phyloP scores from a whole-genome alignment of 2,329 filamentous ascomycete genomes.

The Diaporthe vaccinii region DNA sequence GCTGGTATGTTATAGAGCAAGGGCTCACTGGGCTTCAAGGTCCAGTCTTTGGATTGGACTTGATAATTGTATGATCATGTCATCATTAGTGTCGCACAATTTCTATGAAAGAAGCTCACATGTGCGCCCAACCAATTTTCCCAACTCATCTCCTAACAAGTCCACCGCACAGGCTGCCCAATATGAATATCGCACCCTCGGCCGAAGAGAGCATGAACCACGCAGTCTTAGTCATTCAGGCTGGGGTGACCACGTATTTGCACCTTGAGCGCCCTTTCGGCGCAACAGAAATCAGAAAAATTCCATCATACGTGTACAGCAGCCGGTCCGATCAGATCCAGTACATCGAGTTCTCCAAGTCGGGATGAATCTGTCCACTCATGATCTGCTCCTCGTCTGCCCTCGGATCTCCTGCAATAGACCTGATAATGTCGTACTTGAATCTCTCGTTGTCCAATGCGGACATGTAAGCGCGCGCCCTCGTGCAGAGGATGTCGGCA shows the following conservation, averaged over 20 bases:
- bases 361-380: slow-evolving; percentile 55
- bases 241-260: too few species aligned
- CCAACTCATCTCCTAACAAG: too few species aligned
- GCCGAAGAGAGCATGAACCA: neutral
- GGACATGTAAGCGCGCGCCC: slow-evolving; percentile 80
- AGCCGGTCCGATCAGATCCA: slow-evolving; percentile 59
- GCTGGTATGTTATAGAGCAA: neutral
- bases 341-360: slow-evolving; percentile 65
- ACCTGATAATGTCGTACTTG: too few species aligned
- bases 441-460: too few species aligned
- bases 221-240: too few species aligned
- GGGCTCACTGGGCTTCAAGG: neutral
- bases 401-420: too few species aligned
- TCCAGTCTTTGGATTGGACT: neutral
- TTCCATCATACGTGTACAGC: neutral
- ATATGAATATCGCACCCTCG: neutral
- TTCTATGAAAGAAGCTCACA: neutral
- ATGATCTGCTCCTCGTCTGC: slow-evolving; percentile 55
- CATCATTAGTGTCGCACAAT: neutral
- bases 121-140: neutral
- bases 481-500: slow-evolving; percentile 86
- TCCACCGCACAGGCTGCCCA: neutral
- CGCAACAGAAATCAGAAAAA: neutral
- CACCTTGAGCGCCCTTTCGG: neutral
- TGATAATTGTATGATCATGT: neutral